Conservation (phyloP, 192 early-diverging fungal species). For the Diversispora epigaea region DNA sequence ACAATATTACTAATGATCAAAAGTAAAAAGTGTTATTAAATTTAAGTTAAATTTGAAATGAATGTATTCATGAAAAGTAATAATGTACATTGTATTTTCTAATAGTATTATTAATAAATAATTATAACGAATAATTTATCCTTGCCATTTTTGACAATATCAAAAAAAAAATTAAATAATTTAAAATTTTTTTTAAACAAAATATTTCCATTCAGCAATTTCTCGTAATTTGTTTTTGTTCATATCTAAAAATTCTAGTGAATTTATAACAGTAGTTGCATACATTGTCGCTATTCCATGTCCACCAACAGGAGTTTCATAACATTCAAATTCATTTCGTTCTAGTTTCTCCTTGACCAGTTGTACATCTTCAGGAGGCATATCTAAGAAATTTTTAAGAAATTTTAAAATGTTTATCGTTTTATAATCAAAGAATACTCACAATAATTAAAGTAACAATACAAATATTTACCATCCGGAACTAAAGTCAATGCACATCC, state of each 20-base stretch:
- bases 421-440: neutral
- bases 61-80: too few relatives aligned
- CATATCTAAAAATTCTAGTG: constrained; percentile 5
- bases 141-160: too few relatives aligned
- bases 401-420: neutral
- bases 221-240: neutral
- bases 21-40: neutral
- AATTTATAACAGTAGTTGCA: neutral
- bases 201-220: constrained; percentile 13
- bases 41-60: too few relatives aligned
- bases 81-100: too few relatives aligned
- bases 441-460: too few relatives aligned
- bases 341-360: neutral
- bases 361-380: neutral
- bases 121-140: too few relatives aligned
- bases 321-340: constrained; percentile 17
- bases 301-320: constrained; percentile 27
- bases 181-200: neutral
- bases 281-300: neutral
- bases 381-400: neutral
- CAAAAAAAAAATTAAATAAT: too few relatives aligned
- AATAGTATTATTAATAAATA: too few relatives aligned
- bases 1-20: constrained; percentile 23
- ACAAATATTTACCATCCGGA: constrained; percentile 51
- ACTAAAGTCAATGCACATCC: constrained; percentile 89